Percentiles rank a stretch among this genome's conserved stretches.
Evolutionary conservation across 225 moss, liverwort and hornwort genomes (phyloP).

Genomic region (Polytrichum formosum): DNA sequence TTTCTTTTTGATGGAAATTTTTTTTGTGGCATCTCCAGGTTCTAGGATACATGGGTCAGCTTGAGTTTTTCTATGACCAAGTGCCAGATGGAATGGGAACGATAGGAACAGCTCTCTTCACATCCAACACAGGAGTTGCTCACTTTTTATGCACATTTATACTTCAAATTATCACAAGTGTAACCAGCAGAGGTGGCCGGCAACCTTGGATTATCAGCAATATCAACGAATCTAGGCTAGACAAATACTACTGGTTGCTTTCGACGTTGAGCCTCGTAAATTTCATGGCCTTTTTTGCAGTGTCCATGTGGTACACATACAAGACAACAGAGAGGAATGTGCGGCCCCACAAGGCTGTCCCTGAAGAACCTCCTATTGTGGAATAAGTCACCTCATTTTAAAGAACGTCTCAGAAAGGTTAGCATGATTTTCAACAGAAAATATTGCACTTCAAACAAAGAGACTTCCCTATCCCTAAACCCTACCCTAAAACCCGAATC

Average conservation of each 20-base stretch:
- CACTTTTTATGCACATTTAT: constrained; percentile 60
- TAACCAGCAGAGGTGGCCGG: constrained; percentile 27
- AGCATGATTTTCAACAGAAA: too few species aligned
- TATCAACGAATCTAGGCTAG: constrained; percentile 55
- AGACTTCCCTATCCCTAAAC: too few species aligned
- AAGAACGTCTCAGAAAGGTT: too few species aligned
- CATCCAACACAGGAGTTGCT: constrained; percentile 72
- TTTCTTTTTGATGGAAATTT: too few species aligned
- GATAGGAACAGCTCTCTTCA: constrained; percentile 77
- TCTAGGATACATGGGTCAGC: constrained; percentile 71
- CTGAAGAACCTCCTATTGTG: constrained; percentile 1
- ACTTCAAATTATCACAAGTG: constrained; percentile 38
- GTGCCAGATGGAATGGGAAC: constrained; percentile 76
- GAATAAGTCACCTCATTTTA: constrained; percentile 5
- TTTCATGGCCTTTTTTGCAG: constrained; percentile 48
- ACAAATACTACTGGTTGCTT: constrained; percentile 79
- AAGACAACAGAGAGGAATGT: constrained; percentile 10
- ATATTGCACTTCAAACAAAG: too few species aligned
- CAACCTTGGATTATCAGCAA: constrained; percentile 48
- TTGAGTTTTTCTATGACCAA: constrained; percentile 93
- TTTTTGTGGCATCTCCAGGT: constrained; percentile 32
- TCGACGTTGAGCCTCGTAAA: constrained; percentile 43
- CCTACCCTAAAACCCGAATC: too few species aligned
- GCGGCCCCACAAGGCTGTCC: constrained; percentile 4
- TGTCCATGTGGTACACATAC: constrained; percentile 53